These are phyloP conservation scores for Talaromyces funiculosus DNA, from an alignment of 2,329 filamentous ascomycete species.

Conservation along the genomic window DNA sequence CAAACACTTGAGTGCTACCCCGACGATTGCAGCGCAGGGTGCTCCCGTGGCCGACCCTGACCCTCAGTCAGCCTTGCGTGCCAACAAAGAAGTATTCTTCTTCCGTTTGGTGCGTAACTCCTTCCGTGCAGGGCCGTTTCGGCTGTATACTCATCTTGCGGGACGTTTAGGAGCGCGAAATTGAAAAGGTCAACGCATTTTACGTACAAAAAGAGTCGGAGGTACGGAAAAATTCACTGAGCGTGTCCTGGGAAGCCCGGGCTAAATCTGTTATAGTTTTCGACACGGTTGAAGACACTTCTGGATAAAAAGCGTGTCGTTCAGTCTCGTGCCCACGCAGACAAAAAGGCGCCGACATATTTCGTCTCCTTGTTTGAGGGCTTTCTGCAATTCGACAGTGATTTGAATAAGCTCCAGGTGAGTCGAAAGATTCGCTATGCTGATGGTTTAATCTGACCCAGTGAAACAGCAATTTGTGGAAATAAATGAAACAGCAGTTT, in stretches of 20 bases:
- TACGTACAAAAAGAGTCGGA: conserved; percentile 98
- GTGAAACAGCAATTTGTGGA: conserved; percentile 79
- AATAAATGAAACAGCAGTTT: conserved; percentile 95
- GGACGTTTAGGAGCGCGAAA: conserved; percentile 74
- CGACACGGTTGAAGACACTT: conserved; percentile 83
- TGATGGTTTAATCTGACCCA: not conserved
- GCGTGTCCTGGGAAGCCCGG: not conserved
- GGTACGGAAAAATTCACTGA: conserved; percentile 49
- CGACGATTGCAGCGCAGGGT: conserved; percentile 72
- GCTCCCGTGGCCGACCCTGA: conserved; percentile 50
- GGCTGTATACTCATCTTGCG: not conserved
- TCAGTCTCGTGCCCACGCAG: conserved; percentile 68
- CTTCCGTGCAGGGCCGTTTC: not conserved
- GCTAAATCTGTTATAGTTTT: conserved; percentile 57
- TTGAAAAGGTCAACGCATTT: conserved; percentile 97
- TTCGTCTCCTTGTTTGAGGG: conserved; percentile 95
- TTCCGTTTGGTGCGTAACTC: conserved; percentile 72
- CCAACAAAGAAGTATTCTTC: conserved; percentile 98
- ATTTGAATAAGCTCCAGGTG: conserved; percentile 85
- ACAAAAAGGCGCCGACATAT: conserved; percentile 82
- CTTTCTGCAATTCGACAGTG: conserved; percentile 93
- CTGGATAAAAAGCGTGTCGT: conserved; percentile 92
- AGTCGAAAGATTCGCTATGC: conserved; percentile 16
- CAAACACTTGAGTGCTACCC: conserved; percentile 92
- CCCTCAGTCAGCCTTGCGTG: conserved; percentile 83